These are phyloP conservation scores for Cutaneotrichosporon mucoides DNA, from an alignment of 1,284 basidiomycete species.

Conservation along the genomic window DNA sequence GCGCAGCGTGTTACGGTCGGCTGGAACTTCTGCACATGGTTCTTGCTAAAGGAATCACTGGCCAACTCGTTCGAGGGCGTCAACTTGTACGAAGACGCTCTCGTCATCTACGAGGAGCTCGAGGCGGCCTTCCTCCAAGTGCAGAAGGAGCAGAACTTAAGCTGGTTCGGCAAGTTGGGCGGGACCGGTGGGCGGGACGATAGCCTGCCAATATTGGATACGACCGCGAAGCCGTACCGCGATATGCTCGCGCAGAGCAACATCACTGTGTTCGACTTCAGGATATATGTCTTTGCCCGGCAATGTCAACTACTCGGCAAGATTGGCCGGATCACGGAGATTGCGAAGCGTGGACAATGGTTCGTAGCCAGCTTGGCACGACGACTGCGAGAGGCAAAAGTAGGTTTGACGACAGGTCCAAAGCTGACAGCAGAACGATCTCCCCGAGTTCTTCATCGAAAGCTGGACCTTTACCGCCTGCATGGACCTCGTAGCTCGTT, in stretches of 20 bases:
- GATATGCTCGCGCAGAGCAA: constrained; percentile 84
- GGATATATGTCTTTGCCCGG: constrained; percentile 83
- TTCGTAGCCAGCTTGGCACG: constrained; percentile 42
- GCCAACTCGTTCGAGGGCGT: constrained; percentile 89
- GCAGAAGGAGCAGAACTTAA: constrained; percentile 68
- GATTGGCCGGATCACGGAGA: constrained; percentile 75
- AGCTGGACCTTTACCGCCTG: constrained; percentile 93
- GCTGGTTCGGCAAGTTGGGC: constrained; percentile 84
- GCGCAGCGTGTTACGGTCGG: constrained; percentile 80
- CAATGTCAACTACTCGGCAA: constrained; percentile 75
- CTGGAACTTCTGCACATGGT: constrained; percentile 97
- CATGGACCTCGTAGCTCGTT: constrained; percentile 77
- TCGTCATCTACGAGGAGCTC: constrained; percentile 85
- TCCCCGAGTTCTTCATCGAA: constrained; percentile 80
- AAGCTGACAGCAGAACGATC: constrained; percentile 53
- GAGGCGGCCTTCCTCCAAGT: constrained; percentile 78
- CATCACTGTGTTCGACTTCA: constrained; percentile 91
- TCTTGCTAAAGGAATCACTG: constrained; percentile 91
- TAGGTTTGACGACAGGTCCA: constrained; percentile 45
- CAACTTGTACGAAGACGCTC: constrained; percentile 80
- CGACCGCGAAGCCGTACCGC: constrained; percentile 76
- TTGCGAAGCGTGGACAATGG: constrained; percentile 60
- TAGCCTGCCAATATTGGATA: constrained; percentile 71
- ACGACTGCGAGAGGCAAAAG: constrained; percentile 65
- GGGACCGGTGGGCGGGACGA: constrained; percentile 61